phyloP scores from a whole-genome alignment of 2,329 filamentous ascomycete genomes.

The Ceratocystis ficicola region DNA sequence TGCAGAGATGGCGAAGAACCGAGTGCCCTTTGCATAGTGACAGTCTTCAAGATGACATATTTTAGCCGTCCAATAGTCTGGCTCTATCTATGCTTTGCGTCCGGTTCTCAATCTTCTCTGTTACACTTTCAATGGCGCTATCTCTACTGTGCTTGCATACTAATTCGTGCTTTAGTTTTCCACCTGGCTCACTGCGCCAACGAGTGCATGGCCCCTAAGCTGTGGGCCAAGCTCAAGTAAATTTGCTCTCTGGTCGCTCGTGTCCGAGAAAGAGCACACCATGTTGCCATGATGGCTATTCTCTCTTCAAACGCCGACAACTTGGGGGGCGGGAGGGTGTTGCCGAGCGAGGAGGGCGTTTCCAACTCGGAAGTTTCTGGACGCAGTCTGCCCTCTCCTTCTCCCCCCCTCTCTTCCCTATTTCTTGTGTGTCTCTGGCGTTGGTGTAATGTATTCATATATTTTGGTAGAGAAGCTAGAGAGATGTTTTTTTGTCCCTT shows the following conservation, averaged over 20 bases:
- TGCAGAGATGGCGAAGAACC: neutral
- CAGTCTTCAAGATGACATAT: neutral
- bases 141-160: slow-evolving; percentile 18
- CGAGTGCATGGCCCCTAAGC: slow-evolving; percentile 87
- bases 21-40: neutral
- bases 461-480: slow-evolving; percentile 19
- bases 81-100: neutral
- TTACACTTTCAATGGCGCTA: neutral
- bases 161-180: slow-evolving; percentile 56
- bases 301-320: slow-evolving; percentile 14
- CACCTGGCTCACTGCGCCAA: slow-evolving; percentile 93
- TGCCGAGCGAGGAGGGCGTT: too few species aligned
- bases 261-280: neutral
- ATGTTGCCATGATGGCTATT: slow-evolving; percentile 14
- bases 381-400: neutral
- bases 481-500: slow-evolving; percentile 15
- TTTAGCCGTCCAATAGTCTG: neutral
- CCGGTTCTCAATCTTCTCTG: neutral
- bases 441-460: slow-evolving; percentile 22
- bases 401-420: neutral
- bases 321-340: neutral
- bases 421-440: neutral
- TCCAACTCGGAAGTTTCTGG: neutral
- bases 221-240: slow-evolving; percentile 89
- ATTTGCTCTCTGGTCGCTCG: slow-evolving; percentile 24